Conservation (phyloP, 1,284 basidiomycete species). For the Puccinia horiana region DNA sequence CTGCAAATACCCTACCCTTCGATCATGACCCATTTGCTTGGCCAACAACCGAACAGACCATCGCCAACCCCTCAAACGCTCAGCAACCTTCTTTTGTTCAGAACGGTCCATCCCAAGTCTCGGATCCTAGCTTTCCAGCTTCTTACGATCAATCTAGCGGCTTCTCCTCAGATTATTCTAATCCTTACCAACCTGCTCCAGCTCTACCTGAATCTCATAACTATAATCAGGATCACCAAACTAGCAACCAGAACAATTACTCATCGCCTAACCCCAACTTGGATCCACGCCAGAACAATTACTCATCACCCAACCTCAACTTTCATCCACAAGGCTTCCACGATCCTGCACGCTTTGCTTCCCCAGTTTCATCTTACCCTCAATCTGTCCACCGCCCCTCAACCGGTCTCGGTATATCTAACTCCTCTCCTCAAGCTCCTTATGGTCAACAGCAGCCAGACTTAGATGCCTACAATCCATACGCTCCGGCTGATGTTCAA, state of each 20-base stretch:
- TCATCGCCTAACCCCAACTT: conserved; percentile 19
- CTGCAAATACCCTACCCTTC: conserved; percentile 11
- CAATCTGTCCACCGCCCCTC: conserved; percentile 20
- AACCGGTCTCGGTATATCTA: conserved; percentile 37
- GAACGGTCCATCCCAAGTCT: background rate
- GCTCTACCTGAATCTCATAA: background rate
- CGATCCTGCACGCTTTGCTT: conserved; percentile 1
- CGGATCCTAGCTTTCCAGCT: conserved; percentile 7
- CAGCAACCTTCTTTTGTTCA: conserved; percentile 7
- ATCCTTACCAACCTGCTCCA: conserved; percentile 9
- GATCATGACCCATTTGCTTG: conserved; percentile 21
- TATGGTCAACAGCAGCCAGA: conserved; percentile 13
- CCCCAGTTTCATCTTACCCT: conserved; percentile 21
- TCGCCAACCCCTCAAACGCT: background rate
- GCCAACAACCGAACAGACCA: conserved; percentile 6
- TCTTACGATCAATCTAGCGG: background rate
- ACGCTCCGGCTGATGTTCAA: conserved; percentile 10
- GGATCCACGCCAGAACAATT: background rate
- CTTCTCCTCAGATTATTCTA: background rate
- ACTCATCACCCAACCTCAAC: conserved; percentile 19
- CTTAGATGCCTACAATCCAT: conserved; percentile 33
- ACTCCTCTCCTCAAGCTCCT: conserved; percentile 8
- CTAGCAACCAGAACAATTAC: background rate
- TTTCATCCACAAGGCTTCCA: background rate
- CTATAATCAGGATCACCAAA: conserved; percentile 26